Base-by-base conservation (phyloP, 2,329 filamentous ascomycete species). In the Phyllosticta ampelicida region DNA sequence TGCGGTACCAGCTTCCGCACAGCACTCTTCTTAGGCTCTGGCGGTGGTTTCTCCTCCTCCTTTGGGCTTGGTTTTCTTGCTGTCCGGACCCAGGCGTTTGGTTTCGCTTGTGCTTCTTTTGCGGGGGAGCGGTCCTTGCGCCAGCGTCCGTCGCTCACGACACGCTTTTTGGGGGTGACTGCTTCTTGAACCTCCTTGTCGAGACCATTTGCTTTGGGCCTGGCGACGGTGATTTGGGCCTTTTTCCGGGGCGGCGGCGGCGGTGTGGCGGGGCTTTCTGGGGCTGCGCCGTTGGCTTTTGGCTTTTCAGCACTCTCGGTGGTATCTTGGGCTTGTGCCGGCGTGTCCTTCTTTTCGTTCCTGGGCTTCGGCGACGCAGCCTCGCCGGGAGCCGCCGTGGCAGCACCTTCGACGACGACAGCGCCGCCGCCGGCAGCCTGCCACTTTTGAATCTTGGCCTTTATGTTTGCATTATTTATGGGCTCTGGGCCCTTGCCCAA, bases 81-180 rank as follows among this genome's bases (percentile, higher is more conserved):
- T 49, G 71, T 70, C 8, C 71, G 67, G 55, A 73, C 71, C 71
- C 71, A 73, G 44, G 67, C 70, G 36, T 67, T 72, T 48, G 71
- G 68, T 9, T 62, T 72, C 16, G 36, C 16, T 71, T 21, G 69
- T 10, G 62, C 58, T 18, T 70, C 68, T 48, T 72, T 72, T 4
- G 68, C 67, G 28, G 69, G 68, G 5, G 69, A 68, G 58, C 67
- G 66, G 67, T 84, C 85, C 73, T 83, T 83, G 60, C 71, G 70
- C 88, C 92, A 97, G 73, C 96, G 89, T 57, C 88, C 87, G 74
- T 97, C 92, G 70, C 91, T 96, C 61, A 96, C 84, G 56, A 97
- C 89, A 62, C 91, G 84, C 78, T 95, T 96, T 74, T 89, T 90
- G 16, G 92, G 92, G 51, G 89, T 83, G 54, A 78, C 83, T 68